Evolutionary conservation across 176 grass and related monocot species (phyloP).

Genomic region (Zea mays): Zm-B73-REFERENCE-NAM-5.0 NC_050098.1:201595001-201595500

Average conservation of each 20-base stretch:
- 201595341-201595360: not conserved
- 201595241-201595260: not conserved
- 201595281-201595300: not conserved
- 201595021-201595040: too few relatives aligned
- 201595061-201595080: not conserved
- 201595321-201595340: not conserved
- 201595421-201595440: not conserved
- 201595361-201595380: not conserved
- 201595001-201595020: too few relatives aligned
- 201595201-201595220: not conserved
- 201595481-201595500: not conserved
- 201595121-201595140: not conserved
- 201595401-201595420: not conserved
- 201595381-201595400: not conserved
- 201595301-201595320: not conserved
- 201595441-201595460: not conserved
- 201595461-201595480: not conserved
- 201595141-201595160: constrained; percentile 30
- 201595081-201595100: not conserved
- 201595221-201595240: not conserved
- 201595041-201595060: too few relatives aligned
- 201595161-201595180: constrained; percentile 30
- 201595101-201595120: constrained; percentile 20
- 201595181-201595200: not conserved
- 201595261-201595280: not conserved